Percentiles rank a stretch among this genome's conserved stretches.
These are phyloP conservation scores for Fusarium burgessii DNA, from an alignment of 2,329 filamentous ascomycete genomes.

Conservation along the genomic window DNA sequence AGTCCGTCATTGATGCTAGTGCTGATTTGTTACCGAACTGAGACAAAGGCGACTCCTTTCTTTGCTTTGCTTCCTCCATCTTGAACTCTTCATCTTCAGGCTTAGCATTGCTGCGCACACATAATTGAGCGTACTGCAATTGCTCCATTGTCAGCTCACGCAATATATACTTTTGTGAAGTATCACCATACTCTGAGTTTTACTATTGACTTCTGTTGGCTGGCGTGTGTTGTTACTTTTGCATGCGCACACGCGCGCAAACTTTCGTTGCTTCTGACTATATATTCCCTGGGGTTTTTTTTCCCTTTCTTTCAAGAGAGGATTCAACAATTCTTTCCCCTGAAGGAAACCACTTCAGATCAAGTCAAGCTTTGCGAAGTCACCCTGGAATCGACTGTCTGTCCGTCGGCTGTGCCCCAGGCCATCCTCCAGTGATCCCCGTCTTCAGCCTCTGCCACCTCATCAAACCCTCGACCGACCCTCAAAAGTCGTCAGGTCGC, in stretches of 20 bases:
- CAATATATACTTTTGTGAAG: conserved; percentile 12
- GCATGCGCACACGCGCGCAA: conserved; percentile 45
- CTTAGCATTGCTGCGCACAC: conserved; percentile 23
- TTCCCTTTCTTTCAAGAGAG: not conserved
- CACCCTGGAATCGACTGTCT: conserved; percentile 33
- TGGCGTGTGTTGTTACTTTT: conserved; percentile 29
- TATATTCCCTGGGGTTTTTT: not conserved
- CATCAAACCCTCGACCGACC: conserved; percentile 38
- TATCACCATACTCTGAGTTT: conserved; percentile 10
- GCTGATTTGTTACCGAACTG: conserved; percentile 18
- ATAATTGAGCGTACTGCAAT: conserved; percentile 3
- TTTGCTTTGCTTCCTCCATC: not conserved
- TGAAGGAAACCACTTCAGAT: not conserved
- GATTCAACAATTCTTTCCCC: not conserved
- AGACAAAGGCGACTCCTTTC: conserved; percentile 15
- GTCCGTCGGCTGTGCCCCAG: conserved; percentile 32
- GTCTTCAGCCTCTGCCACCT: conserved; percentile 39
- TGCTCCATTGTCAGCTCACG: conserved; percentile 6
- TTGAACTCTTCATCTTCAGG: conserved; percentile 6
- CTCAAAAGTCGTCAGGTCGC: conserved; percentile 45
- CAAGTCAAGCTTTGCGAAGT: conserved; percentile 7
- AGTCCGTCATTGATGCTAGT: conserved; percentile 19
- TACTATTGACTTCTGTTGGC: conserved; percentile 11
- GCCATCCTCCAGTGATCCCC: conserved; percentile 32
- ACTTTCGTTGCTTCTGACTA: not conserved